Conservation (phyloP, 805 yeast species). For the Peterozyma xylosa region DNA sequence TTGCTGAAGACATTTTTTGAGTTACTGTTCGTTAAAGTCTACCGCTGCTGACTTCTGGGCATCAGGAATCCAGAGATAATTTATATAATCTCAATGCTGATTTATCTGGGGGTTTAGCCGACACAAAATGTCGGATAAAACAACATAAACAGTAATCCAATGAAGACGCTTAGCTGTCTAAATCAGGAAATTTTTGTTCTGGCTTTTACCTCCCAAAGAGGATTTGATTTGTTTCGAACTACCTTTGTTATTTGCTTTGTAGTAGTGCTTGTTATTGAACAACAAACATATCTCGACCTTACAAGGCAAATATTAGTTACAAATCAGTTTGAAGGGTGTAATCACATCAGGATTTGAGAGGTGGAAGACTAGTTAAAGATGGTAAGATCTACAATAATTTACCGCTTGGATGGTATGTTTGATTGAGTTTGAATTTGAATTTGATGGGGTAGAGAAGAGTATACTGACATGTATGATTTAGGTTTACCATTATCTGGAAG, state of each 20-base stretch:
- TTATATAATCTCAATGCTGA: not conserved
- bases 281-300: no score
- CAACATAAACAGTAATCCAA: not conserved
- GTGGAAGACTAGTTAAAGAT: constrained; percentile 19
- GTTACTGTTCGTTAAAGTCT: not conserved
- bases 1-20: not conserved
- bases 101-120: not conserved
- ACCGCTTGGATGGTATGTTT: constrained; percentile 52
- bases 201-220: no score
- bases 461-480: constrained; percentile 11
- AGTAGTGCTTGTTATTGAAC: no score
- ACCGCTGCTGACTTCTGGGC: not conserved
- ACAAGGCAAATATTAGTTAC: no score
- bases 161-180: not conserved
- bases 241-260: no score
- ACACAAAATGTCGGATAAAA: not conserved
- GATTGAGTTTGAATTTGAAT: not conserved
- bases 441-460: not conserved
- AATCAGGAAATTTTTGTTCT: no score
- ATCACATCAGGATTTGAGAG: no score
- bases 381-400: constrained; percentile 64
- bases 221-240: no score
- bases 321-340: no score
- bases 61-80: not conserved
- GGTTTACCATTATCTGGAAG: constrained; percentile 90